These are phyloP conservation scores for Polygonum maritimum DNA, from an alignment of 148 eudicot species.

Conservation along the genomic window DNA sequence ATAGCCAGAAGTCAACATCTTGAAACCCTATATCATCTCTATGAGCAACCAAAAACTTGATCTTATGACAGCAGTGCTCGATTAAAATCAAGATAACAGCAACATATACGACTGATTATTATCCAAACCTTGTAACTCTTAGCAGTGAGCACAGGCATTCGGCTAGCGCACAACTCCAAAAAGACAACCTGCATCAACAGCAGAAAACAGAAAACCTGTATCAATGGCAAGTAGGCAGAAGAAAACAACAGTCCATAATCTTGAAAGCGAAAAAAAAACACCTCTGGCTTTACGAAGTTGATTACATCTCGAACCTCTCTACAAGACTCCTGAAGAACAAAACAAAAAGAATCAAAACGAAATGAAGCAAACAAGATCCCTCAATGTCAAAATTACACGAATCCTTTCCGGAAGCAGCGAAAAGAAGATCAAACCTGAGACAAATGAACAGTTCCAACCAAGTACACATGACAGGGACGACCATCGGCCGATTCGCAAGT, in stretches of 20 bases:
- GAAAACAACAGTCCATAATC: background rate
- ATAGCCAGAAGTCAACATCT: background rate
- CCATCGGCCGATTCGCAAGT: constrained; percentile 51
- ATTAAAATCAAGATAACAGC: background rate
- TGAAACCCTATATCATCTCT: background rate
- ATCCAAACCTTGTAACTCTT: constrained; percentile 54
- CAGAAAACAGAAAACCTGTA: background rate
- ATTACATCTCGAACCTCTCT: constrained; percentile 84
- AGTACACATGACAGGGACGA: constrained; percentile 56
- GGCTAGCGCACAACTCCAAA: constrained; percentile 85
- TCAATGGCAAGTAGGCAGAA: constrained; percentile 6
- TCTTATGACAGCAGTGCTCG: background rate
- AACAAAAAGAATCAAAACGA: background rate
- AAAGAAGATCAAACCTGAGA: constrained; percentile 49
- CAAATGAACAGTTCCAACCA: constrained; percentile 88
- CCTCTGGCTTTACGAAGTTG: constrained; percentile 76
- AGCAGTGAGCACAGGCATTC: constrained; percentile 63
- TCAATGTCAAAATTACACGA: background rate
- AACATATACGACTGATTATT: background rate
- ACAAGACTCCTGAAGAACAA: constrained; percentile 72
- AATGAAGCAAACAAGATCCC: background rate
- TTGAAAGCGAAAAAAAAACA: constrained; percentile 17
- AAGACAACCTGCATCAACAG: constrained; percentile 59
- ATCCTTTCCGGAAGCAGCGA: background rate
- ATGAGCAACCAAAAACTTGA: background rate